Conservation (phyloP, 805 yeast species). For the Wickerhamiella occidentalis region DNA sequence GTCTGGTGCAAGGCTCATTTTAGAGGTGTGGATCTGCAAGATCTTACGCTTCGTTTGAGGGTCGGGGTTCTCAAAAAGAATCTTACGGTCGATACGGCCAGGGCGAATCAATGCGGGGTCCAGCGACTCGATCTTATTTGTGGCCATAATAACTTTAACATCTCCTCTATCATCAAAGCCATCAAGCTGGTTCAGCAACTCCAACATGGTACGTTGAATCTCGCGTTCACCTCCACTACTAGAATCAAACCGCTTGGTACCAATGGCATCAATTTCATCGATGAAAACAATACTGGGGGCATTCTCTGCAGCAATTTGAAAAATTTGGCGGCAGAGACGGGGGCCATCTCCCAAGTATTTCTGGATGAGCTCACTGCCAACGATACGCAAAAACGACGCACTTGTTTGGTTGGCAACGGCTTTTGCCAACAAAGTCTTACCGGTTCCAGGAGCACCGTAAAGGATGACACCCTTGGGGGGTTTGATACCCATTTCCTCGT, state of each 20-base stretch:
- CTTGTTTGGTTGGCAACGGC: constrained; percentile 98
- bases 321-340: constrained; percentile 80
- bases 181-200: constrained; percentile 84
- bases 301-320: constrained; percentile 91
- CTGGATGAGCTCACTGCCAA: constrained; percentile 93
- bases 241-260: constrained; percentile 90
- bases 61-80: constrained; percentile 91
- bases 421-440: constrained; percentile 87
- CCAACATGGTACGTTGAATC: constrained; percentile 96
- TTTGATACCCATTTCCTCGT: constrained; percentile 97
- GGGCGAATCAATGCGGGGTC: constrained; percentile 97
- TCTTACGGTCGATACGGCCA: constrained; percentile 93
- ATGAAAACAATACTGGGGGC: constrained; percentile 98
- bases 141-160: constrained; percentile 96
- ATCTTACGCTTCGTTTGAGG: constrained; percentile 87
- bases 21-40: constrained; percentile 79
- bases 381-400: constrained; percentile 91
- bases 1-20: constrained; percentile 81
- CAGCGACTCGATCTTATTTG: constrained; percentile 83
- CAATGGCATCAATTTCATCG: constrained; percentile 98
- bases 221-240: constrained; percentile 94
- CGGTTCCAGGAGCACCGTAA: constrained; percentile 98
- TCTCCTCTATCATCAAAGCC: constrained; percentile 97
- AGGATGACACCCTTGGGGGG: constrained; percentile 97
- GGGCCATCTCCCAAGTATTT: constrained; percentile 98